Conservation (phyloP, 352 stramenopile genomes). For the Plasmopara halstedii region DNA sequence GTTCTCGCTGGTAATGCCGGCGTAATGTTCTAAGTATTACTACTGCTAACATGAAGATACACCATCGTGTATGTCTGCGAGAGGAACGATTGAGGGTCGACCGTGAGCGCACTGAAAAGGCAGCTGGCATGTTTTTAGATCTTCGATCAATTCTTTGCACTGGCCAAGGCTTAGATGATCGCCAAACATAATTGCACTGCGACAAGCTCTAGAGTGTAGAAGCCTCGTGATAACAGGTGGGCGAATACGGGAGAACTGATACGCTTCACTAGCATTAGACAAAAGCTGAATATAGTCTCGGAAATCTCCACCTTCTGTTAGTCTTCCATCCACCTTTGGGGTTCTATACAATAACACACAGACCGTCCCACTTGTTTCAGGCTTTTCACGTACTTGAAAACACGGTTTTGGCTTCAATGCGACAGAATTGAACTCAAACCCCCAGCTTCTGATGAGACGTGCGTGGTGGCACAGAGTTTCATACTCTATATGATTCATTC, state of each 20-base stretch:
- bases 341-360: slow-evolving; percentile 30
- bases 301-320: slow-evolving; percentile 66
- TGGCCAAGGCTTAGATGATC: slow-evolving; percentile 65
- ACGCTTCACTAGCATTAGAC: slow-evolving; percentile 12
- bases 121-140: slow-evolving; percentile 67
- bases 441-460: slow-evolving; percentile 65
- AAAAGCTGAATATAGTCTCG: slow-evolving; percentile 79
- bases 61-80: slow-evolving; percentile 50
- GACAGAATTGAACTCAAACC: slow-evolving; percentile 57
- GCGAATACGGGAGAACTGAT: slow-evolving; percentile 24
- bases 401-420: slow-evolving; percentile 2
- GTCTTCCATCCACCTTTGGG: slow-evolving; percentile 65
- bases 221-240: slow-evolving; percentile 76
- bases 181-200: slow-evolving; percentile 92
- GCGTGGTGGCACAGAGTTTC: slow-evolving; percentile 32
- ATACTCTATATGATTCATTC: slow-evolving; percentile 49
- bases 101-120: slow-evolving; percentile 90
- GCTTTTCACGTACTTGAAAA: neutral
- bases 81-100: slow-evolving; percentile 81
- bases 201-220: slow-evolving; percentile 83
- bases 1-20: too few species aligned
- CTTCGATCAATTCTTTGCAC: slow-evolving; percentile 62
- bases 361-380: slow-evolving; percentile 1
- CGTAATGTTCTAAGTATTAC: too few species aligned
- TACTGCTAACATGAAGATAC: neutral